Base-by-base conservation (phyloP, 495 filamentous ascomycete genomes). In the Tuber indicum region DNA sequence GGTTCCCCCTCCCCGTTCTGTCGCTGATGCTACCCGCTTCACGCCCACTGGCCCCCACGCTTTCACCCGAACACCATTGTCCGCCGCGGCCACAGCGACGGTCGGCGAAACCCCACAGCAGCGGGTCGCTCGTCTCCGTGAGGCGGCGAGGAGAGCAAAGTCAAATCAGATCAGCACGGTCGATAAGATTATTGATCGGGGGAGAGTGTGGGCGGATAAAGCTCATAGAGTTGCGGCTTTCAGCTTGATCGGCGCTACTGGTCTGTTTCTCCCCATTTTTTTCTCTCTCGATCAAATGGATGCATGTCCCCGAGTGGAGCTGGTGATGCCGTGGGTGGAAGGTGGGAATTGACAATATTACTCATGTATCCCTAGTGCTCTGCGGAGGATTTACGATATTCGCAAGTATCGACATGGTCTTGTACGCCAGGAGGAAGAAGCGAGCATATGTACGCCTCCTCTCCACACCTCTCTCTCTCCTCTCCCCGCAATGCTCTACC, bases 1-100 rank as follows among this genome's bases (percentile, higher is more conserved):
- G 89, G 19, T 74, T 52, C 82, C 82, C 36, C 16, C 58, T 32
- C 89, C 94, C 81, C 94, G 95, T 85, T 94, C 92, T 85, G 91
- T 94, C 84, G 90, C 90, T 79, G 96, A 98, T 86, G 94, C 96
- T 76, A 99, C 96, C 84, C 91, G 95, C 77, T 99, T 99, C 88
- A 98, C 95, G 72, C 89, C 94, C 45, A 97, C 93, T 62, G 92
- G 91, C 73, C 94, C 94, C 23, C 94, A 97, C 87, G 94, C 93
- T 78, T 89, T 88, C 85, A 91, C 92, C 79, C 83, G 72, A 74
- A 78, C 71, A 62, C 78, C 45, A 66, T 36, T 78, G 72, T 45
- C 62, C 74, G 39, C 79, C 26, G 82, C 86, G 46, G 70, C 85
- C 78, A 77, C 85, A 82, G 10, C 77, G 78, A 81, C 83, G 79